phyloP scores from a whole-genome alignment of 441 rosid species.

The Erysimum pusillum region DNA sequence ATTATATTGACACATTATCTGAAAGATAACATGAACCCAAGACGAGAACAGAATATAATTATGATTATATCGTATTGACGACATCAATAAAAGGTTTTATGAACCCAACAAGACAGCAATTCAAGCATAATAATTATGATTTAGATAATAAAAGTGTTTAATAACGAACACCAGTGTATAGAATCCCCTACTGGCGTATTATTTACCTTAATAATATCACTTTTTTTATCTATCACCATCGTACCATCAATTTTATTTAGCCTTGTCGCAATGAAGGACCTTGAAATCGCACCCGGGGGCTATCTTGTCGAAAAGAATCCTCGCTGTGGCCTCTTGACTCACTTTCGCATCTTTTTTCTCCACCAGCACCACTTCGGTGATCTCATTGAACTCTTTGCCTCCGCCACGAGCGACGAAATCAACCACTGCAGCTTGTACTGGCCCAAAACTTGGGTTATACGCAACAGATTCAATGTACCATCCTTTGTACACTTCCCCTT shows the following conservation, averaged over 20 bases:
- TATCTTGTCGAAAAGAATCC: not conserved
- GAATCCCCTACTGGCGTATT: not conserved
- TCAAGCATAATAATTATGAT: too few relatives aligned
- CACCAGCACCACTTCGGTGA: conserved; percentile 65
- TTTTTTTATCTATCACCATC: too few relatives aligned
- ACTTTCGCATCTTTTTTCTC: conserved; percentile 34
- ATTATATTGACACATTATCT: too few relatives aligned
- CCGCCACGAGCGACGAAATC: conserved; percentile 58
- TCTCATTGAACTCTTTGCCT: conserved; percentile 65
- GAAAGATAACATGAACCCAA: too few relatives aligned
- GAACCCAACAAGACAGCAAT: too few relatives aligned
- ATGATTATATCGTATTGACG: too few relatives aligned
- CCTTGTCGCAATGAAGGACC: conserved; percentile 10
- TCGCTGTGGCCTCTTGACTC: conserved; percentile 11
- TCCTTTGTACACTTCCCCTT: conserved; percentile 68
- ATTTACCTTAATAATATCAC: not conserved
- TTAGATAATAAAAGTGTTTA: not conserved
- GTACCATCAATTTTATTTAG: too few relatives aligned
- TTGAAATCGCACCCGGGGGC: conserved; percentile 21
- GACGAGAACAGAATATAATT: too few relatives aligned
- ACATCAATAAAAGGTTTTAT: too few relatives aligned
- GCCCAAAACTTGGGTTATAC: conserved; percentile 77
- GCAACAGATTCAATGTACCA: conserved; percentile 79
- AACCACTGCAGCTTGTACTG: conserved; percentile 82
- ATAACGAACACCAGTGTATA: not conserved